Evolutionary conservation across 2,329 filamentous ascomycete species (phyloP), one percentile per base, ranked within the genome.

Genomic region (Microcera coccophila): DNA sequence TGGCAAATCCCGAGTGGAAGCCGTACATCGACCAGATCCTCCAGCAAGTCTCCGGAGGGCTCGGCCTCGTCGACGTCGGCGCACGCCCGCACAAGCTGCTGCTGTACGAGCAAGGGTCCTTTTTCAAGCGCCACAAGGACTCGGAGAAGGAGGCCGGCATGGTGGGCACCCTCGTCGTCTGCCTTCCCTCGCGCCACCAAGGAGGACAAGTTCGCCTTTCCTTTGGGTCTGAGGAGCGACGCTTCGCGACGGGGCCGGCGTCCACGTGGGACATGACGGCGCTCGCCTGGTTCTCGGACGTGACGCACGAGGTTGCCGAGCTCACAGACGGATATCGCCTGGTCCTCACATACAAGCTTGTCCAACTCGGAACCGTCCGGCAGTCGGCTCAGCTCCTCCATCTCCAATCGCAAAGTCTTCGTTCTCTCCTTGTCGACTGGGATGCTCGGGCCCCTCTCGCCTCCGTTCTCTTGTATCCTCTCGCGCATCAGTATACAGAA

Each of bases 261-360:
- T 49, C 45, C 10, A 34, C 35, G 20, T 51, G 47, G 35, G 48
- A 51, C 9, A 28, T 52, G 7, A 34, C 40, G 5, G 8, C 42
- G 4, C 48, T 52, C 4, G 39, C 50, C 8, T 52, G 34, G 45
- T 49, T 40, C 44, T 47, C 48, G 12, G 39, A 52, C 31, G 39
- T 44, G 20, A 44, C 41, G 1, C 37, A 49, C 17, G 18, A 49
- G 26, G 26, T 41, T 9, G 37, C 24, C 5, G 17, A 39, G 36
- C 21, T 45, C 14, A 43, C 14, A 32, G 47, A 38, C 21, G 50
- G 48, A 2, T 31, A 49, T 29, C 42, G 48, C 2, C 38, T 51
- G n/a, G 36, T 52, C 2, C 45, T 52, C n/a, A 41, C 41, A n/a
- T 51, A 47, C 38, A 35, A 49, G 15, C 10, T 49, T 8, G 51